Evolutionary conservation across 495 filamentous ascomycete genomes (phyloP), one percentile per base, ranked within the genome.

Genomic region (Rostrohypoxylon terebratum): DNA sequence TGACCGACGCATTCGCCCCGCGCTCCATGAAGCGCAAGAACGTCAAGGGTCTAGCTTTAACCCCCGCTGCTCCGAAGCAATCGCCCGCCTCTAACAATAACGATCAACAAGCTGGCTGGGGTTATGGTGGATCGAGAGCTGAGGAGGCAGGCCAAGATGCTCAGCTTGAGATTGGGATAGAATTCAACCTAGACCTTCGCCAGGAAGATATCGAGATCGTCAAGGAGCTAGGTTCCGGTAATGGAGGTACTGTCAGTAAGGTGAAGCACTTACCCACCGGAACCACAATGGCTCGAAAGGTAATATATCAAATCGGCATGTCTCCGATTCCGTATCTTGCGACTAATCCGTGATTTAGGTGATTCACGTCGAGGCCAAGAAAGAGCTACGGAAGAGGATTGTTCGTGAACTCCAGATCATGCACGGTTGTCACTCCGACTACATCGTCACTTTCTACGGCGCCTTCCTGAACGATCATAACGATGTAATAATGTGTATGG

Each of bases 401-500:
- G 90, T 99, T 65, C 89, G 95, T 68, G 96, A 99, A 78, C 87
- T 99, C 21, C 93, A 97, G 76, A 97, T 99, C 73, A 98, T 98
- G 88, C 94, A 97, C 78, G 94, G 97, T 68, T 98, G 96, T 81
- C 96, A 97, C 68, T 97, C 92, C 7, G 92, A 94, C 44, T 93
- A 94, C 77, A 98, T 99, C 74, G 96, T 99, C 23, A 96, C 90
- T 13, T 98, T 98, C 80, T 98, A 98, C 75, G 96, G 96, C 53
- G 96, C 96, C 21, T 98, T 98, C 81, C 87, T 98, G 65, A 97
- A 97, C 74, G 93, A 97, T 73, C 91, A 91, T 50, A 92, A 96
- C 70, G 96, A 98, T 82, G 96, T 99, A 68, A 94, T 98, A 67
- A 91, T 99, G 91, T 99, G 96, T 79, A 99, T 99, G 96, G 96